Conservation (phyloP, 2,329 filamentous ascomycete genomes). For the Sporothrix protearum region DNA sequence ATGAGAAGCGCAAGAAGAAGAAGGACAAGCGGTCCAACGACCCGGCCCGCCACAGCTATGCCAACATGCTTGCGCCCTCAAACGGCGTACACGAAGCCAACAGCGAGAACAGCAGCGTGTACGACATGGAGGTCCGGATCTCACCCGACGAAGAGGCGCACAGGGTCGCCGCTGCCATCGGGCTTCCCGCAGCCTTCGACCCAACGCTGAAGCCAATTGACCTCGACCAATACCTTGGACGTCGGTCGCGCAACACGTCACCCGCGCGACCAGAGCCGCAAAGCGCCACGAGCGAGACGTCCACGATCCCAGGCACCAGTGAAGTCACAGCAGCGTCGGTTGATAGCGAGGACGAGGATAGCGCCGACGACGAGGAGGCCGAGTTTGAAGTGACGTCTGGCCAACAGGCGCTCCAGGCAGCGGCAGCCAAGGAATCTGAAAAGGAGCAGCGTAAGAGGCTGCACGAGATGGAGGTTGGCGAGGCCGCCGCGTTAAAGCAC, state of each 20-base stretch:
- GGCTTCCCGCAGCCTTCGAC: conserved; percentile 60
- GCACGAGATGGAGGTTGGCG: conserved; percentile 58
- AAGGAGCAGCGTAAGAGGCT: conserved; percentile 51
- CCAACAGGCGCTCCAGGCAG: conserved; percentile 42
- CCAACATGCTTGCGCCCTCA: conserved; percentile 67
- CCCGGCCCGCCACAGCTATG: conserved; percentile 70
- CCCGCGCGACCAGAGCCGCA: conserved; percentile 15
- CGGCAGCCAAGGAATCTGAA: conserved; percentile 44
- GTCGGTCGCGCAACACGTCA: conserved; percentile 26
- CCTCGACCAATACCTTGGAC: conserved; percentile 27
- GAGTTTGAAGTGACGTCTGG: conserved; percentile 43
- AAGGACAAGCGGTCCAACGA: conserved; percentile 80
- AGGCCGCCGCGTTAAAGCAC: conserved; percentile 49
- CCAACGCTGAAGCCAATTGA: conserved; percentile 59
- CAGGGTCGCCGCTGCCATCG: conserved; percentile 60
- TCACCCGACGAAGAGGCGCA: conserved; percentile 62
- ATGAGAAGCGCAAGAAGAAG: conserved; percentile 83
- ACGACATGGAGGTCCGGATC: conserved; percentile 53
- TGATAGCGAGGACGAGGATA: conserved; percentile 46
- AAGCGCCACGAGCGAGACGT: not conserved
- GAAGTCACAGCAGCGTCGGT: conserved; percentile 27
- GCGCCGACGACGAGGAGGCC: conserved; percentile 42
- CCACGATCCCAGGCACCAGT: conserved; percentile 25
- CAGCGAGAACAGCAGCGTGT: conserved; percentile 50
- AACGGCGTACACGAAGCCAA: conserved; percentile 57